Percentiles rank a stretch among this genome's conserved stretches.
Evolutionary conservation across 1,284 basidiomycete genomes (phyloP).

Genomic region (Exsudoporus floridanus): DNA sequence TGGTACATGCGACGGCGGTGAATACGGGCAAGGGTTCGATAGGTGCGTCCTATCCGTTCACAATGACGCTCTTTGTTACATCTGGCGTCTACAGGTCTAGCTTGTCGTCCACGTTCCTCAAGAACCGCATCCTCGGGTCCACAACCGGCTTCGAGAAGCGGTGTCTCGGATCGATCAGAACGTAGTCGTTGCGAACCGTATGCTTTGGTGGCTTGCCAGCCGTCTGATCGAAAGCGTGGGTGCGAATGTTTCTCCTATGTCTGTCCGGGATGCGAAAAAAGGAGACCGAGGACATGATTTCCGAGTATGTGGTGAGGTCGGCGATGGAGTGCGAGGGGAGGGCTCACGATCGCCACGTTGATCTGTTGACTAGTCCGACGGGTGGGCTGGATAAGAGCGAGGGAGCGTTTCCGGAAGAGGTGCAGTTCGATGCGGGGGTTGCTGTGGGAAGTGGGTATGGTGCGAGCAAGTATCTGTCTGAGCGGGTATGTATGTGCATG

Average conservation of each 20-base stretch:
- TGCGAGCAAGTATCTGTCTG: conserved; percentile 26
- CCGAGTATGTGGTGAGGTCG: conserved; percentile 18
- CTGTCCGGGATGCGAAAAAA: background rate
- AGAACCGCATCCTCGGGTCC: conserved; percentile 24
- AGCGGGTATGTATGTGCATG: conserved; percentile 23
- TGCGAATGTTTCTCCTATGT: background rate
- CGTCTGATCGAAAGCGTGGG: conserved; percentile 16
- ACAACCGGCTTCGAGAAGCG: conserved; percentile 8
- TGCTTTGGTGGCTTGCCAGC: conserved; percentile 19
- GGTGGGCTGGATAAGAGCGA: conserved; percentile 25
- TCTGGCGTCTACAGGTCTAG: background rate
- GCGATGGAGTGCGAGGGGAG: background rate
- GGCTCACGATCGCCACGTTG: conserved; percentile 2
- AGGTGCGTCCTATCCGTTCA: conserved; percentile 11
- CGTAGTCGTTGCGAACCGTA: conserved; percentile 32
- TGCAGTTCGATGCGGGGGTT: conserved; percentile 16
- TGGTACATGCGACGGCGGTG: conserved; percentile 25
- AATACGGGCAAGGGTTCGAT: conserved; percentile 31
- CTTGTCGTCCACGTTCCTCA: conserved; percentile 26
- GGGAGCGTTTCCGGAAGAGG: conserved; percentile 22
- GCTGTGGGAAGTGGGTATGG: conserved; percentile 24
- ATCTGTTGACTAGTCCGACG: conserved; percentile 35
- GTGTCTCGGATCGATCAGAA: conserved; percentile 23
- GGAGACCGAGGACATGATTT: conserved; percentile 30
- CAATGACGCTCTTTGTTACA: background rate